These are phyloP conservation scores for Sugiyamaella americana DNA, from an alignment of 805 yeast genomes.

Conservation along the genomic window DNA sequence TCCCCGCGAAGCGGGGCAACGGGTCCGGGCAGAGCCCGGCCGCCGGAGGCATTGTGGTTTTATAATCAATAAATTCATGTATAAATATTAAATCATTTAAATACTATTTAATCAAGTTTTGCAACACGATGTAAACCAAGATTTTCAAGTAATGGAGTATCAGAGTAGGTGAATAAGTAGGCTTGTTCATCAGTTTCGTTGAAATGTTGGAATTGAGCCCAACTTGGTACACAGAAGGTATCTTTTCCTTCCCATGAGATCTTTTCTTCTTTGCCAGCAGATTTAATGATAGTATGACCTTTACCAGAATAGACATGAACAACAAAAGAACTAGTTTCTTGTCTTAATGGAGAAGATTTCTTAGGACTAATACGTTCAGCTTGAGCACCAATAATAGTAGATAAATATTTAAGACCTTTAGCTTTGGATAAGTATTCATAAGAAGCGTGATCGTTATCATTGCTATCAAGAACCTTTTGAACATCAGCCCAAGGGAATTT, in stretches of 20 bases:
- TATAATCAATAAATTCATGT: too few species aligned
- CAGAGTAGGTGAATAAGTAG: slow-evolving; percentile 11
- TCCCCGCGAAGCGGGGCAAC: not conserved
- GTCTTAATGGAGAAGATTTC: not conserved
- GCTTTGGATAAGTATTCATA: slow-evolving; percentile 7
- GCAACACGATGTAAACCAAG: slow-evolving; percentile 7
- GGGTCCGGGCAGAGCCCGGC: not conserved
- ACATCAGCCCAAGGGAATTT: slow-evolving; percentile 5
- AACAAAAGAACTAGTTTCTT: slow-evolving; percentile 12
- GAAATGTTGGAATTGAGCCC: slow-evolving; percentile 12
- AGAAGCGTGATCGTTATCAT: not conserved
- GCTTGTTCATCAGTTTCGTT: slow-evolving; percentile 6
- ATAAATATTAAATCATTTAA: too few species aligned
- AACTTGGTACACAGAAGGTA: slow-evolving; percentile 13
- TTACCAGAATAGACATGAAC: slow-evolving; percentile 11
- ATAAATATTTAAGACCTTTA: not conserved
- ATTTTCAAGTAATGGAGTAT: slow-evolving; percentile 9
- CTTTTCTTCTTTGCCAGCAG: not conserved
- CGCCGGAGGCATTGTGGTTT: not conserved
- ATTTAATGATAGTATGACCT: slow-evolving; percentile 7
- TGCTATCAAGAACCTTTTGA: slow-evolving; percentile 2
- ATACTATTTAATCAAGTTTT: not conserved
- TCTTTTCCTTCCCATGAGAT: slow-evolving; percentile 7
- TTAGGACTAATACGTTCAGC: slow-evolving; percentile 9
- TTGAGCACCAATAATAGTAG: slow-evolving; percentile 13